A percentile compares a stretch with the other conserved stretches of the same genome.
Conservation (phyloP, 345 rosid genomes). For the Citrus australasica region DNA sequence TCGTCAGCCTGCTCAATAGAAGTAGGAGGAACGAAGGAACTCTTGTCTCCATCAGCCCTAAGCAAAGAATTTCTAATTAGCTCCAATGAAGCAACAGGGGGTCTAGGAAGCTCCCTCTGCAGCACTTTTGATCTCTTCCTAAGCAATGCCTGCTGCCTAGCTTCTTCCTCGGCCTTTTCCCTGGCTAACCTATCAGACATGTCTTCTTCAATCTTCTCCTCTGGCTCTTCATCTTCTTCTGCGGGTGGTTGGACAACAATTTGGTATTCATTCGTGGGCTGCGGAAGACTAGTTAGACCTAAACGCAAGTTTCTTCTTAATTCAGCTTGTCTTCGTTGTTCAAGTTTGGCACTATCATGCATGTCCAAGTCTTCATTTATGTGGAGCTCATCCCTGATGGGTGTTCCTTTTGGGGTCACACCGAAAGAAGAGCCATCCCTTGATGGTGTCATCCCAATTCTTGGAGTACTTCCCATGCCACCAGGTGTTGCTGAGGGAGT, state of each 20-base stretch:
- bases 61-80: constrained; percentile 75
- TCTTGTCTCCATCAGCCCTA: constrained; percentile 84
- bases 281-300: constrained; percentile 86
- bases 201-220: constrained; percentile 96
- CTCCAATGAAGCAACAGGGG: constrained; percentile 86
- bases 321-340: constrained; percentile 78
- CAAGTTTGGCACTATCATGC: constrained; percentile 69
- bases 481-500: constrained; percentile 97
- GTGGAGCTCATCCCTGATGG: constrained; percentile 93
- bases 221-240: constrained; percentile 84
- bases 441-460: constrained; percentile 90
- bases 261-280: constrained; percentile 92
- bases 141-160: constrained; percentile 73
- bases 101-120: constrained; percentile 97
- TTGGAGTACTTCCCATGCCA: constrained; percentile 70
- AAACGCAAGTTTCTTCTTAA: constrained; percentile 66
- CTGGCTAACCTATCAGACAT: constrained; percentile 93
- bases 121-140: constrained; percentile 96
- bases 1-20: constrained; percentile 85
- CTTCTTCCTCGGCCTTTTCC: constrained; percentile 95
- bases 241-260: constrained; percentile 75
- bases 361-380: constrained; percentile 92
- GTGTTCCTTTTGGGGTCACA: constrained; percentile 91
- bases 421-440: constrained; percentile 81
- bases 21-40: constrained; percentile 91